Conservation (phyloP, 805 yeast genomes). For the Metschnikowia lunata region DNA sequence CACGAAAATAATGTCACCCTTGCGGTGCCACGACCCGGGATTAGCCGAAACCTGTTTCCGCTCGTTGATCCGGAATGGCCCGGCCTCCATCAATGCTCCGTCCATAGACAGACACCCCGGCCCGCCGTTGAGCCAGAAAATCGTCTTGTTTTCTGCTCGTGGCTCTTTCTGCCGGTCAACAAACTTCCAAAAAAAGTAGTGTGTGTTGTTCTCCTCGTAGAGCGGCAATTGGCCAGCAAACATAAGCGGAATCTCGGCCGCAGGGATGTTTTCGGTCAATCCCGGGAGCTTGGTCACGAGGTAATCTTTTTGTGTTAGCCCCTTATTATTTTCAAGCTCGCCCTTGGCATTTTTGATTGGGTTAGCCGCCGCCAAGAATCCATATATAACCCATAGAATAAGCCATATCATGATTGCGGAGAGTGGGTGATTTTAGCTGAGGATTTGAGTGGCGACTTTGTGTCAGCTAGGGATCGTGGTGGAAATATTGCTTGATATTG, state of each 20-base stretch:
- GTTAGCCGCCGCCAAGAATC: slow-evolving; percentile 9
- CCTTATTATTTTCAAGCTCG: slow-evolving; percentile 5
- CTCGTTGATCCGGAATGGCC: slow-evolving; percentile 69
- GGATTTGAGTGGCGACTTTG: neutral
- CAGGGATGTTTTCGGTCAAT: slow-evolving; percentile 26
- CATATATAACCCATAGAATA: neutral
- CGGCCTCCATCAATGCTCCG: slow-evolving; percentile 89
- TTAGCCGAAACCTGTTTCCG: slow-evolving; percentile 47
- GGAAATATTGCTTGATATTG: too few species aligned
- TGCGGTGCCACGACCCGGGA: slow-evolving; percentile 78
- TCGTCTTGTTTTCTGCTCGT: slow-evolving; percentile 41
- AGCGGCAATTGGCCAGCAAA: slow-evolving; percentile 65
- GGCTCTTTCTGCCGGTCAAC: slow-evolving; percentile 28
- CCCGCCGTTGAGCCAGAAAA: slow-evolving; percentile 95
- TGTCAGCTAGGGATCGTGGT: neutral
- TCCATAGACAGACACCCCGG: slow-evolving; percentile 99
- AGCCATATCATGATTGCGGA: neutral
- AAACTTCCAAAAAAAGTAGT: slow-evolving; percentile 77
- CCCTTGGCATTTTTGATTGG: slow-evolving; percentile 14
- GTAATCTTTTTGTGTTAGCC: slow-evolving; percentile 11
- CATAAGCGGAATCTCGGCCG: slow-evolving; percentile 47
- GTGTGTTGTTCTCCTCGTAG: slow-evolving; percentile 47
- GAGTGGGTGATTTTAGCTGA: neutral
- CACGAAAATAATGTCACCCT: slow-evolving; percentile 74
- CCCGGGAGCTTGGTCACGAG: slow-evolving; percentile 38